phyloP scores from a whole-genome alignment of 495 filamentous ascomycete species.

The Penicillium samsonianum region DNA sequence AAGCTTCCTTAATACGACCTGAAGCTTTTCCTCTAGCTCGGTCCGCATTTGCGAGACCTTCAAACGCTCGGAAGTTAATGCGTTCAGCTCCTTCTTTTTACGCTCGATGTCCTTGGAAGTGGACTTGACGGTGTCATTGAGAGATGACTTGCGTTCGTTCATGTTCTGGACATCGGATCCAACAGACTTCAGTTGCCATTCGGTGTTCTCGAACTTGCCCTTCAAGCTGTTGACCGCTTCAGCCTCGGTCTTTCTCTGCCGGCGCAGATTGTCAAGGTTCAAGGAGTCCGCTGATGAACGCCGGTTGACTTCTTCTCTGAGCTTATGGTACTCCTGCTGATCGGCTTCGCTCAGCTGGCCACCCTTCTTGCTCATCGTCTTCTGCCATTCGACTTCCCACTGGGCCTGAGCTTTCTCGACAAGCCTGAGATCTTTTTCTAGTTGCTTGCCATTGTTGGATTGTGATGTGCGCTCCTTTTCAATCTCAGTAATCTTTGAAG shows the following conservation, averaged over 20 bases:
- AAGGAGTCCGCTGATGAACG: conserved; percentile 79
- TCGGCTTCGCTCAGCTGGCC: conserved; percentile 83
- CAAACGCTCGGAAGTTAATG: conserved; percentile 79
- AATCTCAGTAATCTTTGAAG: conserved; percentile 67
- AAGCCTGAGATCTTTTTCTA: conserved; percentile 75
- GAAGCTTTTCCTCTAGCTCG: conserved; percentile 88
- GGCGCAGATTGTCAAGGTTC: conserved; percentile 78
- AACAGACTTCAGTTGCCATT: conserved; percentile 71
- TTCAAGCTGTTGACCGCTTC: conserved; percentile 83
- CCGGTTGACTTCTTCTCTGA: conserved; percentile 83
- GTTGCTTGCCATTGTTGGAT: conserved; percentile 60
- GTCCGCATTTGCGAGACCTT: conserved; percentile 75
- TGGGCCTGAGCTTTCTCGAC: conserved; percentile 88
- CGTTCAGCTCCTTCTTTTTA: conserved; percentile 90
- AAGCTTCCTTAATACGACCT: conserved; percentile 74
- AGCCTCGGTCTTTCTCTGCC: conserved; percentile 85
- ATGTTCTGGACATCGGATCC: conserved; percentile 71
- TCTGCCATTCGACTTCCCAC: conserved; percentile 85
- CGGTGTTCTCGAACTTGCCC: conserved; percentile 76
- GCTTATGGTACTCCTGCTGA: conserved; percentile 83
- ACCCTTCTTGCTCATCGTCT: conserved; percentile 79
- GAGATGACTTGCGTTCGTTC: conserved; percentile 61
- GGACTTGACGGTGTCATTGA: conserved; percentile 61
- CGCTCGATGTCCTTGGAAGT: conserved; percentile 74
- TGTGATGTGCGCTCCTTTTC: conserved; percentile 75